Conservation (phyloP, 2,329 filamentous ascomycete species). For the Akanthomyces muscarius region DNA sequence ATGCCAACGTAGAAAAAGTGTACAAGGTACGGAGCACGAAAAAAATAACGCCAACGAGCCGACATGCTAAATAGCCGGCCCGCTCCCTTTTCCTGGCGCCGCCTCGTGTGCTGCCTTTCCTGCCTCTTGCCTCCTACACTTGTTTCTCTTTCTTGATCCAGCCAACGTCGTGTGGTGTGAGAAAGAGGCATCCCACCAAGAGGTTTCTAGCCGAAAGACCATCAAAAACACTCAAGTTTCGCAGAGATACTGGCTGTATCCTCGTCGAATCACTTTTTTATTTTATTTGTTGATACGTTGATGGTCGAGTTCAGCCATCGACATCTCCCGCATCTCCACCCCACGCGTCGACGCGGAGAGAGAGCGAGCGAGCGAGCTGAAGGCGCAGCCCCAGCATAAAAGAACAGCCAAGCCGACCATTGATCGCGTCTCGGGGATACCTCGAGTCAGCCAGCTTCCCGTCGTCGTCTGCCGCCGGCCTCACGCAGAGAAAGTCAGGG, state of each 20-base stretch:
- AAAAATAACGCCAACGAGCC: background rate
- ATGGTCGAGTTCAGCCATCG: background rate
- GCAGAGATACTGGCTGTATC: too few relatives aligned
- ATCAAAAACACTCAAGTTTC: background rate
- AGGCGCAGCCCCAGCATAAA: too few relatives aligned
- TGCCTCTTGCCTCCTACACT: background rate
- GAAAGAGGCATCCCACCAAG: background rate
- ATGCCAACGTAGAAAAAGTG: background rate
- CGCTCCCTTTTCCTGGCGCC: background rate
- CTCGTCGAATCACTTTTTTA: background rate
- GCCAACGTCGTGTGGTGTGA: background rate
- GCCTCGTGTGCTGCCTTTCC: background rate
- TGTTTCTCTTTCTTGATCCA: background rate
- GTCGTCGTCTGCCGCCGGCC: too few relatives aligned
- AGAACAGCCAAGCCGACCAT: too few relatives aligned
- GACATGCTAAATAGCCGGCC: conserved; percentile 3
- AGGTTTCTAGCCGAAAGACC: background rate
- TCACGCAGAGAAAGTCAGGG: too few relatives aligned
- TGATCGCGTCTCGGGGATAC: too few relatives aligned
- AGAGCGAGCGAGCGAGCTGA: background rate
- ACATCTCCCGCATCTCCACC: background rate
- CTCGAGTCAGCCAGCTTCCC: too few relatives aligned
- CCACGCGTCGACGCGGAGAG: conserved; percentile 3
- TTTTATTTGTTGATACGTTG: background rate
- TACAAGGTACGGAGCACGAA: background rate